Evolutionary conservation across 1,139 yeast genomes (phyloP).

Genomic region (Scheffersomyces cryptocercus): DNA sequence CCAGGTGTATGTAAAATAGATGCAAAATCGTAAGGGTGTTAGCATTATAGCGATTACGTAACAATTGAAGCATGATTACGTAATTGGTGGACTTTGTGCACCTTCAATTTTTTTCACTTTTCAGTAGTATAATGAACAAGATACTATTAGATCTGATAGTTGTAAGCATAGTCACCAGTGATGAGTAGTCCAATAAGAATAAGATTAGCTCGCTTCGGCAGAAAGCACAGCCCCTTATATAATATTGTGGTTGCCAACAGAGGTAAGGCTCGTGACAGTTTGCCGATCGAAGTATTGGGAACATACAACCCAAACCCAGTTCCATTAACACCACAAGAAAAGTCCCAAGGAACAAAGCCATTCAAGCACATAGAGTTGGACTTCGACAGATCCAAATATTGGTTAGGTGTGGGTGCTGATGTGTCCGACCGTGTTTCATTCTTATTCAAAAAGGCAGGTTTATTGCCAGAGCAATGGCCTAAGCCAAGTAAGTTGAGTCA

Average conservation of each 20-base stretch:
- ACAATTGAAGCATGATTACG: not conserved
- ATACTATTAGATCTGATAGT: not conserved
- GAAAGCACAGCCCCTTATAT: slow-evolving; percentile 83
- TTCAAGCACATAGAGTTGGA: slow-evolving; percentile 81
- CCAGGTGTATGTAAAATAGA: too few relatives aligned
- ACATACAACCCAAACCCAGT: slow-evolving; percentile 86
- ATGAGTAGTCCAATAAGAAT: slow-evolving; percentile 49
- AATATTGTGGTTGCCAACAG: slow-evolving; percentile 88
- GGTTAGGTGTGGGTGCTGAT: slow-evolving; percentile 99
- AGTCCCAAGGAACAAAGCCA: slow-evolving; percentile 55
- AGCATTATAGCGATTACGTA: not conserved
- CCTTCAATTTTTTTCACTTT: not conserved
- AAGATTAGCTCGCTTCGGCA: slow-evolving; percentile 90
- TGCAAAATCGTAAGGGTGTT: too few relatives aligned
- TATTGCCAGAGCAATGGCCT: slow-evolving; percentile 77
- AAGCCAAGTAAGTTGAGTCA: slow-evolving; percentile 38
- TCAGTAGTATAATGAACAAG: not conserved
- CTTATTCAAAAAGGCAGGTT: slow-evolving; percentile 76
- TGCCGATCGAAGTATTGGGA: slow-evolving; percentile 94
- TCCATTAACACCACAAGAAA: slow-evolving; percentile 63
- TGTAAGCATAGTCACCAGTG: not conserved
- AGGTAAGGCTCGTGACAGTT: slow-evolving; percentile 70
- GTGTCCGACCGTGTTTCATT: slow-evolving; percentile 82
- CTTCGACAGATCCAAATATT: slow-evolving; percentile 88
- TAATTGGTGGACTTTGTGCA: not conserved